Conservation (phyloP, 495 filamentous ascomycete genomes). For the Jackrogersella minutella region DNA sequence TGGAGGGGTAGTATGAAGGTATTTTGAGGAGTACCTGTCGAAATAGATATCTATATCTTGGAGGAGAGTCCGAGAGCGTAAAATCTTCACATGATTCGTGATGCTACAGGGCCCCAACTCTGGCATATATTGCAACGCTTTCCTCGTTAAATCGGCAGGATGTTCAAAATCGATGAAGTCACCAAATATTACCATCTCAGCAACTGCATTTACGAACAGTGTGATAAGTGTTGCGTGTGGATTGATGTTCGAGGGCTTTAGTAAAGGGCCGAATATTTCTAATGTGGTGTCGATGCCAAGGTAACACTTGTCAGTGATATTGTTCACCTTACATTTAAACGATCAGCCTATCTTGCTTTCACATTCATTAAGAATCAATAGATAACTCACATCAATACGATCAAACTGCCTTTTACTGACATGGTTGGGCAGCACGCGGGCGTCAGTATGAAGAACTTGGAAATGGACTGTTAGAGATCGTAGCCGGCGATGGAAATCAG, state of each 20-base stretch:
- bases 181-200: too few relatives aligned
- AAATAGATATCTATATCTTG: slow-evolving; percentile 17
- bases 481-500: slow-evolving; percentile 11
- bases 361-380: background rate
- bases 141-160: too few relatives aligned
- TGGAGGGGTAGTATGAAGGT: background rate
- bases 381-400: slow-evolving; percentile 31
- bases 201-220: too few relatives aligned
- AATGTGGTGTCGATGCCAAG: background rate
- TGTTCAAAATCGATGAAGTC: too few relatives aligned
- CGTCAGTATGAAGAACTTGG: background rate
- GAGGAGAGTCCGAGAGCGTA: slow-evolving; percentile 2
- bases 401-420: slow-evolving; percentile 10
- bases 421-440: background rate
- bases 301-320: background rate
- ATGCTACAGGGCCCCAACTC: too few relatives aligned
- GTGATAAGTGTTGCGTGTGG: slow-evolving; percentile 38
- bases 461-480: background rate
- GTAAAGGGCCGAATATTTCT: background rate
- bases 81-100: slow-evolving; percentile 13
- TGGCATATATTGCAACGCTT: too few relatives aligned
- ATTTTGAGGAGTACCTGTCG: background rate
- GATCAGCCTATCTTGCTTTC: background rate
- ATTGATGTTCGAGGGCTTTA: slow-evolving; percentile 20
- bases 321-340: background rate